Evolutionary conservation across 306 rosid genomes (phyloP).

Genomic region (Oemleria cerasiformis): DNA sequence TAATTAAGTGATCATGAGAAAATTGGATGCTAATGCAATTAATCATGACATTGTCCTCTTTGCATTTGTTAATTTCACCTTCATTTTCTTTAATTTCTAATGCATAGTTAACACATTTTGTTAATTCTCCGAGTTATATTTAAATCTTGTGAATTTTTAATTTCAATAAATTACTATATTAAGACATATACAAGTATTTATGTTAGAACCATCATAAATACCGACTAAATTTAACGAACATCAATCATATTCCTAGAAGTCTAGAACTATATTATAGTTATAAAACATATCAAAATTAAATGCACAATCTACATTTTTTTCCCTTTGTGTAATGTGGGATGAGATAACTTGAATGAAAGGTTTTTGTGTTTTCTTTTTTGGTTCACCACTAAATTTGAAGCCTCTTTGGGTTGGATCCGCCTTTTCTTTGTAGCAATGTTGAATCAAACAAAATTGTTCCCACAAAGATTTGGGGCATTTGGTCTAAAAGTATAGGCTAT

Average conservation of each 20-base stretch:
- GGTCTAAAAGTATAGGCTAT: conserved; percentile 54
- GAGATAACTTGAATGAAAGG: conserved; percentile 34
- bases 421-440: conserved; percentile 21
- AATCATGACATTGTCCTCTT: conserved; percentile 52
- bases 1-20: conserved; percentile 53
- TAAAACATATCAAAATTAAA: too few species aligned
- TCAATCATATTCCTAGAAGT: too few species aligned
- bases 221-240: too few species aligned
- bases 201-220: too few species aligned
- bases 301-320: not conserved
- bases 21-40: conserved; percentile 44
- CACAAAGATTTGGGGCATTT: conserved; percentile 41
- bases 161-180: too few species aligned
- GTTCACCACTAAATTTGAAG: conserved; percentile 12
- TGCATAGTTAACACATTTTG: not conserved
- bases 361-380: conserved; percentile 28
- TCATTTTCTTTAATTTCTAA: too few species aligned
- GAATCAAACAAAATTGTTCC: conserved; percentile 23
- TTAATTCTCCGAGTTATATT: conserved; percentile 5
- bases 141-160: too few species aligned
- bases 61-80: conserved; percentile 19
- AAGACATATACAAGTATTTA: too few species aligned
- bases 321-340: conserved; percentile 10
- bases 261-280: too few species aligned
- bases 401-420: conserved; percentile 47